Percentiles rank a stretch among this genome's conserved stretches.
Evolutionary conservation across 768 basidiomycete species (phyloP).

Genomic region (Cubamyces sp.): DNA sequence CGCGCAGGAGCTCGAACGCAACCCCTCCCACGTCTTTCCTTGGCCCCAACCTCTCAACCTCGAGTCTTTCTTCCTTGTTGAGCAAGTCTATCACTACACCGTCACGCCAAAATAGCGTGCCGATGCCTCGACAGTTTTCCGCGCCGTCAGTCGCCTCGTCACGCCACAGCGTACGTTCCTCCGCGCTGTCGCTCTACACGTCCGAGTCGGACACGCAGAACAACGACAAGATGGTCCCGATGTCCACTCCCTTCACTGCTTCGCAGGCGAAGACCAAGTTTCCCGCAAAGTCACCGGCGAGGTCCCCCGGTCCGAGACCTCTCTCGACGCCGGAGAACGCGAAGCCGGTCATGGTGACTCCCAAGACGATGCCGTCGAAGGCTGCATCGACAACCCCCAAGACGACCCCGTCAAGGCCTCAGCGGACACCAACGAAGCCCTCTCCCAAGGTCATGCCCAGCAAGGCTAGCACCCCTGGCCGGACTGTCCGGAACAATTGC

Average conservation of each 20-base stretch:
- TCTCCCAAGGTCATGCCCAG: constrained; percentile 24
- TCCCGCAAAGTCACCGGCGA: constrained; percentile 25
- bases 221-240: too few species aligned
- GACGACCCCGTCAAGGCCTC: constrained; percentile 24
- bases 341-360: too few species aligned
- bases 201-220: constrained; percentile 29
- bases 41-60: constrained; percentile 43
- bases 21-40: constrained; percentile 38
- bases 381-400: constrained; percentile 20
- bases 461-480: constrained; percentile 21
- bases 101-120: constrained; percentile 31
- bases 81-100: constrained; percentile 29
- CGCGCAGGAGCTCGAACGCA: constrained; percentile 40
- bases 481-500: too few species aligned
- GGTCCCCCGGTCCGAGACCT: constrained; percentile 18
- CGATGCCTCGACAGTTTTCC: constrained; percentile 1
- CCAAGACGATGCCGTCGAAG: constrained; percentile 13
- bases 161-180: constrained; percentile 29
- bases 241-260: too few species aligned
- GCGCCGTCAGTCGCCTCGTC: constrained; percentile 29
- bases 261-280: constrained; percentile 19
- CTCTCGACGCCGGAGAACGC: too few species aligned
- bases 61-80: constrained; percentile 21
- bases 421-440: constrained; percentile 27
- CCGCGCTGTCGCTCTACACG: constrained; percentile 27